Base-by-base conservation (phyloP, 129 eudicot species). In the Oenanthe sinensis region DNA sequence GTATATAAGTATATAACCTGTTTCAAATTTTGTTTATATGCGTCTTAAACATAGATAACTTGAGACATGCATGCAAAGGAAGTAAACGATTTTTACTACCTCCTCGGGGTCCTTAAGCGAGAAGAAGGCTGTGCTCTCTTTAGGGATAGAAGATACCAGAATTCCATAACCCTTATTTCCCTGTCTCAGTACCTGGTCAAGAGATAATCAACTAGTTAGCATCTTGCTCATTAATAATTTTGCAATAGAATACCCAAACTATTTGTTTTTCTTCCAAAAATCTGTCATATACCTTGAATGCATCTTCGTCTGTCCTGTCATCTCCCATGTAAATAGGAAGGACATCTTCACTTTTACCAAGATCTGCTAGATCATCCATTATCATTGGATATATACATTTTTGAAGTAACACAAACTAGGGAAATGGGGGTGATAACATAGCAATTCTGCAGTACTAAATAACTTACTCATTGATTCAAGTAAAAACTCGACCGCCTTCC, bases 301-400 rank as follows among this genome's bases (percentile, higher is more conserved):
- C 98, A 83, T 95, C 98, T 87, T 95, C 98, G n/a, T 95, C 98
- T 22, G 97, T 95, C 74, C 82, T 83, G 68, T 95, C 98, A 79
- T 95, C 98, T 28, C 98, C 98, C 12, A 95, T 88, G 78, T 88
- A 95, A 28, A 95, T 91, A 0, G 98, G 98, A 83, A 95, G 94
- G 84, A 95, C 92, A 43, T 90, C 90, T 28, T 82, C 83, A 52
- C 81, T 77, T 70, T 86, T 82, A 72, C 84, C 80, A 44, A 91
- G 83, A 63, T 89, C 98, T 94, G 89, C 54, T 79, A 74, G 46
- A 54, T 19, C 14, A 39, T 70, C 40, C 24, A 19, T 44, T 12
- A 79, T 67, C 0, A 30, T 67, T 0, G 2, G 55, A 10, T 28
- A 58, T 20, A 60, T 43, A 2, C 4, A 0, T 24, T 8, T 58